Base-by-base conservation (phyloP, 148 eudicot genomes). In the Selenicereus undatus region DNA sequence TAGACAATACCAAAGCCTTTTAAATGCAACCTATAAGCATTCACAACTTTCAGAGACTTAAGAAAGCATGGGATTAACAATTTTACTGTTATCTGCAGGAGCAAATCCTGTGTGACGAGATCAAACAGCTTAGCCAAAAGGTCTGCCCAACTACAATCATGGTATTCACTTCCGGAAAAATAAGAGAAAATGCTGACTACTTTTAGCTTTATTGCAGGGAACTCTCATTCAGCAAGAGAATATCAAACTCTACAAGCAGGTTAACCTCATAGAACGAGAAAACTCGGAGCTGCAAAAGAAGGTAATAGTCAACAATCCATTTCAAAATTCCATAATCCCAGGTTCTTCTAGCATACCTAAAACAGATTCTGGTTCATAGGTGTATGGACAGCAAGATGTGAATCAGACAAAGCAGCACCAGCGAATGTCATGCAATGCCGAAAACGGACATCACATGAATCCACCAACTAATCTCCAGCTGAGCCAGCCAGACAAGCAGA, bases 61-160 rank as follows among this genome's bases (percentile, higher is more conserved):
- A 22, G 16, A 48, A 72, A 43, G 32, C 43, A 62, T 54, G 56
- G 36, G 27, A 64, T 81, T 78, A 78, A 76, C 35, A 43, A 68
- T n/a, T 58, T 73, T 71, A 20, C 72, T 81, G 12, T 76, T 80
- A 71, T 71, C 54, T 82, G 84, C 94, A 94, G 98, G 97, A 90
- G 58, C 91, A 89, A 74, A 76, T 85, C 58, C 77, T 91, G 80
- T 82, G 87, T 11, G 86, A 85, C 32, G 87, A 90, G 82, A 89
- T 94, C 81, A 84, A 86, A 81, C 93, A 93, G 56, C 81, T 89
- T 50, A 84, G 84, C 77, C 87, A 27, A 79, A 86, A 88, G 94
- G 94, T 92, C 76, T 36, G 71, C 76, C 39, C 45, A 24, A 74
- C 73, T 62, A 68, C 80, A 45, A 22, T 75, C 79, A 51, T 13